phyloP scores from a whole-genome alignment of 208 protist genomes.

The Novymonas esmeraldas region DNA sequence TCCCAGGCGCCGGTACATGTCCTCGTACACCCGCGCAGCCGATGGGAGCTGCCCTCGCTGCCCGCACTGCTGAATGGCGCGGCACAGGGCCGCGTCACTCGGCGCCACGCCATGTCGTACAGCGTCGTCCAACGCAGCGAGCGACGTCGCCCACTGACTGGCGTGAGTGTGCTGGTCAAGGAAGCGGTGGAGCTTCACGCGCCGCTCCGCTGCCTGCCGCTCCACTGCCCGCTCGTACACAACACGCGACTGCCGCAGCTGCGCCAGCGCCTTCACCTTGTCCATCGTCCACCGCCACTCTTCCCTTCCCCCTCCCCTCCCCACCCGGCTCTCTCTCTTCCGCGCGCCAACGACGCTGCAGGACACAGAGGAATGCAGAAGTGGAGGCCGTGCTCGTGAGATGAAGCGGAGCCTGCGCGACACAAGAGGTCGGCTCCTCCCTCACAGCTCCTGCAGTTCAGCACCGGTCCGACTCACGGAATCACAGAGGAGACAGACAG shows the following conservation, averaged over 20 bases:
- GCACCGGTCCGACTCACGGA: no score
- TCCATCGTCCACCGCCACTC: not conserved
- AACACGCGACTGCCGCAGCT: conserved; percentile 48
- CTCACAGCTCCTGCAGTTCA: no score
- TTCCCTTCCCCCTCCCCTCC: not conserved
- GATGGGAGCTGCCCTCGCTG: conserved; percentile 37
- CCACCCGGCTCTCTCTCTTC: not conserved
- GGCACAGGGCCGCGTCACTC: conserved; percentile 47
- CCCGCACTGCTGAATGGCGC: conserved; percentile 62
- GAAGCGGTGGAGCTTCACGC: conserved; percentile 49
- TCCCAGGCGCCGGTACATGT: conserved; percentile 45
- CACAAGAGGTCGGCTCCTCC: no score
- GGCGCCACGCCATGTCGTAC: conserved; percentile 47
- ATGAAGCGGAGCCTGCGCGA: no score
- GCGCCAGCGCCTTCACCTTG: conserved; percentile 21
- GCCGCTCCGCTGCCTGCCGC: conserved; percentile 35
- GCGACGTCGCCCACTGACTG: conserved; percentile 53
- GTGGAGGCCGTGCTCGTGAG: no score
- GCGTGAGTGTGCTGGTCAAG: conserved; percentile 54
- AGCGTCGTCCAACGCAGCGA: conserved; percentile 56
- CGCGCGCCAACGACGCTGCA: no score
- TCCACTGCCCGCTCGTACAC: conserved; percentile 43
- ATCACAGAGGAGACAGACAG: no score
- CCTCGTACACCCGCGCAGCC: conserved; percentile 51
- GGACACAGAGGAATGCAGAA: no score